Base-by-base conservation (phyloP, 2,329 filamentous ascomycete genomes). In the Emericellopsis atlantica region DNA sequence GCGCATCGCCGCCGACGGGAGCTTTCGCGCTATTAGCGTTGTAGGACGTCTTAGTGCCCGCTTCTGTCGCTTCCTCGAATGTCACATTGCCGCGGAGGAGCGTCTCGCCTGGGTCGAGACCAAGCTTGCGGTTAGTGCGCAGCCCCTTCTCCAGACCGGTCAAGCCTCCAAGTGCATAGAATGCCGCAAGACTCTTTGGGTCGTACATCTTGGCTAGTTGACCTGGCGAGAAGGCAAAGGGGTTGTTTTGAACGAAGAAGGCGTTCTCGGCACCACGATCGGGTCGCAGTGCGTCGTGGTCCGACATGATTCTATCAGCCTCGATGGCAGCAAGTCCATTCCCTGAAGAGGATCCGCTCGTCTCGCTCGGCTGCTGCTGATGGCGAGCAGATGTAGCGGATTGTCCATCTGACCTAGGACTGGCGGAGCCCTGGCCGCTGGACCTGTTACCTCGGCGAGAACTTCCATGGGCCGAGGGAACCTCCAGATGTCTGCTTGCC, bases 121-220 rank as follows among this genome's bases (percentile, higher is more conserved):
- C 89, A 31, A 81, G 69, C 39, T 71, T 74, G 24, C 84, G 68
- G 56, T 92, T 77, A 6, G 79, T 79, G 38, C 84, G 70, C 24
- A 95, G 64, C 9, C 88, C 89, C 53, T 78, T 83, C 59, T 90
- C 87, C 38, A 95, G 60, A 1, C 89, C 89, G 15, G 61, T 62
- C 14, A 94, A 59, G 21, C 89, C 89, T 38, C 89, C 88, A 5
- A 95, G 58, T 12, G 80, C 80, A 53, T 81, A 84, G 50, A 90
- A 94, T 1, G 88, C 88, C 11, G 81, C 69, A 43, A 94, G 62
- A 45, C 79, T 93, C 65, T 95, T 95, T 4, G 89, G 89, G 55
- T 93, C 92, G 46, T 90, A 77, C 64, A 95, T 74, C 60, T 94
- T 95, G 51, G 79, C 81, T 46, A 95, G 69, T 54, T 93, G 81